A percentile compares a stretch with the other conserved stretches of the same genome.
phyloP scores from a whole-genome alignment of 2,329 filamentous ascomycete genomes.

The Pseudogymnoascus sp. region DNA sequence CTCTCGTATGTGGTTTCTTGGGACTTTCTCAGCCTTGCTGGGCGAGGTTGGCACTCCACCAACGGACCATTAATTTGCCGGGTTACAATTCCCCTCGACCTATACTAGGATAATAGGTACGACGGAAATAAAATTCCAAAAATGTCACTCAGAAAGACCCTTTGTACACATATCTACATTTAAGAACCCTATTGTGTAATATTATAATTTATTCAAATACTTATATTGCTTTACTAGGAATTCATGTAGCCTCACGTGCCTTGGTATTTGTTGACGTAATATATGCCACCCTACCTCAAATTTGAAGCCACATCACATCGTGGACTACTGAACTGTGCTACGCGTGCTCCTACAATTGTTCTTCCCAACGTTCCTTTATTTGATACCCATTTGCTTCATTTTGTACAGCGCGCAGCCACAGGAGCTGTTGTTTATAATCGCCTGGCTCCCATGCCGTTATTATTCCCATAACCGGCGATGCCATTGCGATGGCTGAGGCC shows the following conservation, averaged over 20 bases:
- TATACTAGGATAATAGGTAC: neutral
- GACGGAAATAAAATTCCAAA: neutral
- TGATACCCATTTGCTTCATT: constrained; percentile 9
- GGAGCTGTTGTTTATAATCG: neutral
- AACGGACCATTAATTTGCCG: neutral
- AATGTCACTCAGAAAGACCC: neutral
- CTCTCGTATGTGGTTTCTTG: neutral
- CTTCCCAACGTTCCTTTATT: neutral
- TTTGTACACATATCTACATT: neutral
- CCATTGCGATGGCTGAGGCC: constrained; percentile 27
- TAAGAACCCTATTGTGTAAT: neutral
- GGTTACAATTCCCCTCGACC: neutral
- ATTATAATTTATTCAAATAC: neutral
- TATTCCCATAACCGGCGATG: constrained; percentile 23
- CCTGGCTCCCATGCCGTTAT: constrained; percentile 6
- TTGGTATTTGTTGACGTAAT: neutral
- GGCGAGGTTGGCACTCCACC: neutral
- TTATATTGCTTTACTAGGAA: neutral
- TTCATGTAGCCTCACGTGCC: neutral
- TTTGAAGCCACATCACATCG: neutral
- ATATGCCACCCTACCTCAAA: constrained; percentile 1
- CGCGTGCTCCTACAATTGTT: neutral
- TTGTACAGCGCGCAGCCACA: neutral
- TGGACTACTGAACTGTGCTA: neutral
- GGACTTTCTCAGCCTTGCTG: constrained; percentile 4